Evolutionary conservation across 257 asterid genomes (phyloP), one percentile per base, ranked within the genome.

Genomic region (Pogostemon cablin): DNA sequence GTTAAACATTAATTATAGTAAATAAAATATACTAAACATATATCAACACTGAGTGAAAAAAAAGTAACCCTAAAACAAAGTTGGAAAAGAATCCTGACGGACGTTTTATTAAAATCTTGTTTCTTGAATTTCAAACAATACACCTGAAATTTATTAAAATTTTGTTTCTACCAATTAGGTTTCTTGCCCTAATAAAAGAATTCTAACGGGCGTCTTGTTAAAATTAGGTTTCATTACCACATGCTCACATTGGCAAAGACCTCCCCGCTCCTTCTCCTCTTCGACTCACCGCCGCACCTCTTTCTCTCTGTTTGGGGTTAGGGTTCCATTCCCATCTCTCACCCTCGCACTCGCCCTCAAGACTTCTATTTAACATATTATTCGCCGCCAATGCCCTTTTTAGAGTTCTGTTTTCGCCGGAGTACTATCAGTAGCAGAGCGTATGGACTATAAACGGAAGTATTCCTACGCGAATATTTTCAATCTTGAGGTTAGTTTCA

Each of bases 401-500:
- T 58, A 59, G 83, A 75, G 62, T 55, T 69, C 67, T 73, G 84
- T 72, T 65, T 57, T 70, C 34, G 38, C 52, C 81, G 77, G 68
- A 35, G 67, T 62, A 8, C 44, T 55, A 47, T 68, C 76, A 56
- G 75, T 70, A 58, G 47, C 73, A 60, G 76, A 78, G 82, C 84
- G 62, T 66, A 95, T 95, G 99, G 98, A 95, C 87, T 62, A 95
- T 67, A 89, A 82, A 70, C 57, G 82, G 76, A 82, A 83, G 61
- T 82, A 81, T 53, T 83, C 93, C 6, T 87, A 86, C 72, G 77
- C 89, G 12, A 89, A 87, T 82, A 96, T 95, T 69, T 95, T 95
- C 88, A 95, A 91, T 85, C 99, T 95, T 77, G 98, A 95, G 98
- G 98, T 95, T 78, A 43, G 77, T 71, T 68, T 72, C 39, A 4